phyloP scores from a whole-genome alignment of 768 basidiomycete species.

The Pleurotus ostreatus region DNA sequence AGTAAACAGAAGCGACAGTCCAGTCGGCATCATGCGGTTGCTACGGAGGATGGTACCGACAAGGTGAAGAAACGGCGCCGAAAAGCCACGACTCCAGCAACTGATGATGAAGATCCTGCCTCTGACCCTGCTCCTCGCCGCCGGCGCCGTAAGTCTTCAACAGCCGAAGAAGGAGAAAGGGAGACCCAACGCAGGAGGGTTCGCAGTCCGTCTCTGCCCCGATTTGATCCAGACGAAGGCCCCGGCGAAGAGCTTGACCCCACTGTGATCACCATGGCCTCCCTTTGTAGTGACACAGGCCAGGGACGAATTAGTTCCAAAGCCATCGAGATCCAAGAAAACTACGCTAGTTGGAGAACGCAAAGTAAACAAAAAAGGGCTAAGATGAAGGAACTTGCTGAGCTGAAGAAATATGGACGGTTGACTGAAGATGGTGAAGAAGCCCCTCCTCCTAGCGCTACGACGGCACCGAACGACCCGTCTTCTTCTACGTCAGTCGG shows the following conservation, averaged over 20 bases:
- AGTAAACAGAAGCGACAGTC: not conserved
- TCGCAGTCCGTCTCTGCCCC: constrained; percentile 48
- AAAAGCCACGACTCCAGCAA: too few relatives aligned
- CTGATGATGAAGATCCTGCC: too few relatives aligned
- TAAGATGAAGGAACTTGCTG: constrained; percentile 59
- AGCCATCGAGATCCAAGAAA: constrained; percentile 64
- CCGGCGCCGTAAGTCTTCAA: not conserved
- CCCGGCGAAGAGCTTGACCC: constrained; percentile 80
- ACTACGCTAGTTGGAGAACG: constrained; percentile 70
- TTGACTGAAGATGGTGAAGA: constrained; percentile 41
- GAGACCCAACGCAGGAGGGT: constrained; percentile 32
- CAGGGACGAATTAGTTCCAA: constrained; percentile 78
- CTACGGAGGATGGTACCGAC: not conserved
- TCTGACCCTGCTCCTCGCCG: not conserved
- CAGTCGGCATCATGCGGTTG: not conserved
- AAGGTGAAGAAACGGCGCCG: not conserved
- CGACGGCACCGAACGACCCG: constrained; percentile 8
- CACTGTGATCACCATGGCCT: constrained; percentile 80
- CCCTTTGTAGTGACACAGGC: constrained; percentile 73
- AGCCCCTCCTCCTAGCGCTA: constrained; percentile 12
- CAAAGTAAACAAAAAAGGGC: constrained; percentile 64
- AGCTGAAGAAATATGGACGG: constrained; percentile 72
- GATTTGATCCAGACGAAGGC: constrained; percentile 54
- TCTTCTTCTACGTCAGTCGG: not conserved
- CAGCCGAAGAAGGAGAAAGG: constrained; percentile 10